These are phyloP conservation scores for Penicillium turbatum DNA, from an alignment of 495 filamentous ascomycete genomes.

Conservation along the genomic window DNA sequence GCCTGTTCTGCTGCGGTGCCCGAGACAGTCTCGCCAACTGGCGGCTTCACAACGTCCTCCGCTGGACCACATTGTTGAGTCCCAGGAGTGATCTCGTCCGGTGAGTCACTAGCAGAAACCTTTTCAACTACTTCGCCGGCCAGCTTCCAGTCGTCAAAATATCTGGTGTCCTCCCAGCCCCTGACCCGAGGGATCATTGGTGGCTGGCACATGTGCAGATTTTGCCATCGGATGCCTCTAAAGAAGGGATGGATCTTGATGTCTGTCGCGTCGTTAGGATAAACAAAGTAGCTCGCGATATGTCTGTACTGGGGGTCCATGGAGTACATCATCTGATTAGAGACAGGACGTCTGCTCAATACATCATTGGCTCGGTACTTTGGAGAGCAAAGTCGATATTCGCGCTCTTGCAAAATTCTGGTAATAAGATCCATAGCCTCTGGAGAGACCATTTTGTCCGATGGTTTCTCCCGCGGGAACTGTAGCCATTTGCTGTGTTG, in stretches of 20 bases:
- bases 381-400: conserved; percentile 67
- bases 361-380: conserved; percentile 64
- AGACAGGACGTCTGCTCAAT: conserved; percentile 29
- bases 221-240: conserved; percentile 61
- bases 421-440: conserved; percentile 71
- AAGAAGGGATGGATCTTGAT: conserved; percentile 78
- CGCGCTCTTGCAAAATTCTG: conserved; percentile 70
- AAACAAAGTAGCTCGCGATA: conserved; percentile 59
- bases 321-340: conserved; percentile 31
- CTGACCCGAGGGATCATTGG: conserved; percentile 73
- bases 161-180: conserved; percentile 75
- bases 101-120: conserved; percentile 20
- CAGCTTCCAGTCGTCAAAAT: conserved; percentile 79
- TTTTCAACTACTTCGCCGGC: conserved; percentile 50
- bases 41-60: not conserved
- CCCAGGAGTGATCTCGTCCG: conserved; percentile 13
- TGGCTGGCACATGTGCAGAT: conserved; percentile 60
- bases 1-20: conserved; percentile 10
- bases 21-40: not conserved
- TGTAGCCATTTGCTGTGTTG: conserved; percentile 50
- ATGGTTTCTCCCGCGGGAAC: conserved; percentile 59
- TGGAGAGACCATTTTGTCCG: conserved; percentile 49
- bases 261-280: conserved; percentile 69
- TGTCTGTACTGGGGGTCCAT: conserved; percentile 30
- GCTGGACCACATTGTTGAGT: not conserved